Base-by-base conservation (phyloP, 169 alveolate species). In the Eimeria acervulina region DNA sequence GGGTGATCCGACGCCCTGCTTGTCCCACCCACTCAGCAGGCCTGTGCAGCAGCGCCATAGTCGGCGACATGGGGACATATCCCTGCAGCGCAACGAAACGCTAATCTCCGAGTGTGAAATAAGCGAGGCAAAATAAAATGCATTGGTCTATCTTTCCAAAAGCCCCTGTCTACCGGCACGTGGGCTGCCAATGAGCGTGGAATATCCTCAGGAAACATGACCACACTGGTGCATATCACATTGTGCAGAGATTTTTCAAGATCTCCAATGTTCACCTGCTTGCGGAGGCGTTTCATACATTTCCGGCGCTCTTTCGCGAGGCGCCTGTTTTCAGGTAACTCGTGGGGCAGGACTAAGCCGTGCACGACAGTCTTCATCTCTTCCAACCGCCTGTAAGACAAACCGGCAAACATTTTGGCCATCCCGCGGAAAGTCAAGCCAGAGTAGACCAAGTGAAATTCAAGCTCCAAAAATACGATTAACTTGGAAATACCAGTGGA, bases 341-440 rank as follows among this genome's bases (percentile, higher is more conserved):
- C 97, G 42, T 94, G 91, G 42, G 98, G 98, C 36, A 96, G 94
- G 68, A 96, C 97, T 52, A 97, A 85, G 26, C 97, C 97, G 38
- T 97, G 97, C 51, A 96, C 84, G 26, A 96, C 97, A 12, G 96
- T 84, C 88, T 96, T 97, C 94, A 97, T 83, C 78, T 95, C 96
- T 26, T 94, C 95, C 36, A 97, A 70, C 51, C 96, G 96, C 96
- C 96, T 94, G 95, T 31, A 55, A 84, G 51, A 23, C 26, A 52
- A 38, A 19, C n/a, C 8, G 23, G 81, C 81, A 72, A 36, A 36
- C 74, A 7, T n/a, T 51, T 15, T 28, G 0, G 55, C 23, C 10
- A 10, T n/a, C 72, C 47, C 88, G 10, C 12, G 38, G 44, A 26
- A 2, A 23, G 44, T 90, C n/a, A 0, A 76, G 6, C 88, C 51